A percentile compares a stretch with the other conserved stretches of the same genome.
Evolutionary conservation across 1,284 basidiomycete species (phyloP).

Genomic region (Quambalaria eucalypti): DNA sequence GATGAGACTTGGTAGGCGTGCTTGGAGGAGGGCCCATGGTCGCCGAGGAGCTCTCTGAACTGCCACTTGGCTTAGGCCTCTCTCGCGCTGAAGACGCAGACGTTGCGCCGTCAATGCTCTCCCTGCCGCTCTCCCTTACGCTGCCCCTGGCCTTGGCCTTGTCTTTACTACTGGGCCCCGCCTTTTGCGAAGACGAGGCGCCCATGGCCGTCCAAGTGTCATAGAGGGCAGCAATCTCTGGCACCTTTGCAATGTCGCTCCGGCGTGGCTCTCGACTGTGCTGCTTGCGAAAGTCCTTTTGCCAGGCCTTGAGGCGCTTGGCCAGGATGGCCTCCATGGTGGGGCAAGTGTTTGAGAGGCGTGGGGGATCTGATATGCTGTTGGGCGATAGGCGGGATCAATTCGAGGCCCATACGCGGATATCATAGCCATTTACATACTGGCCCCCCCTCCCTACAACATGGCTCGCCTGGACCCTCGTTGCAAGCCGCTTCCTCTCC

Average conservation of each 20-base stretch:
- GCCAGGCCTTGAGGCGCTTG: background rate
- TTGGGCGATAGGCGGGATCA: background rate
- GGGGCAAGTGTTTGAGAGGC: too few species aligned
- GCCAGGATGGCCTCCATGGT: background rate
- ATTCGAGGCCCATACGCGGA: background rate
- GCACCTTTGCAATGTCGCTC: slow-evolving; percentile 29
- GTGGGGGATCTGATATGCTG: background rate
- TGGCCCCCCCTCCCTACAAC: background rate
- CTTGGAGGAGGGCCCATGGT: slow-evolving; percentile 3
- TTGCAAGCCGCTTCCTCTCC: background rate
- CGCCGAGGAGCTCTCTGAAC: background rate
- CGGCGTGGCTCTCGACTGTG: slow-evolving; percentile 33
- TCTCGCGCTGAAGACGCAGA: background rate
- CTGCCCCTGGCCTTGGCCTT: slow-evolving; percentile 3
- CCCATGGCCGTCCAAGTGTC: slow-evolving; percentile 31
- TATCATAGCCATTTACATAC: background rate
- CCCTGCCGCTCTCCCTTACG: slow-evolving; percentile 4
- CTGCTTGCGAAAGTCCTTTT: slow-evolving; percentile 2
- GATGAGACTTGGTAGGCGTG: slow-evolving; percentile 5
- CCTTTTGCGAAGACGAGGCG: slow-evolving; percentile 12
- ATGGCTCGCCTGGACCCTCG: background rate
- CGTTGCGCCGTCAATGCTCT: too few species aligned
- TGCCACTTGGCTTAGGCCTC: background rate
- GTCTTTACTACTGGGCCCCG: background rate
- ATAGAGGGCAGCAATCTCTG: slow-evolving; percentile 25